These are phyloP conservation scores for Rostrohypoxylon terebratum DNA, from an alignment of 495 filamentous ascomycete species.

Conservation along the genomic window DNA sequence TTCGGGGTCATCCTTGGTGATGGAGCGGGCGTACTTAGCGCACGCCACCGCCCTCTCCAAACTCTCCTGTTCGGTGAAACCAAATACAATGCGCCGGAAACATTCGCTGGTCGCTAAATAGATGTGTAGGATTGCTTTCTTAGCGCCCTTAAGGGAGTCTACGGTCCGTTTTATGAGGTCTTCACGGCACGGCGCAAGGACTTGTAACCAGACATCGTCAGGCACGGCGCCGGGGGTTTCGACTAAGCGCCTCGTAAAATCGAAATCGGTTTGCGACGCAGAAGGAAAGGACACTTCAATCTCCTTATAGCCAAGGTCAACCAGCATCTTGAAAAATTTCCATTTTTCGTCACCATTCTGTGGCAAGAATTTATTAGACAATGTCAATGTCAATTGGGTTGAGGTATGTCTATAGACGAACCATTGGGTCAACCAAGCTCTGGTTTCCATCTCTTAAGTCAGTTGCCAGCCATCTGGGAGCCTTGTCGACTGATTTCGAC, in stretches of 20 bases:
- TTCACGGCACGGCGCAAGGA: constrained; percentile 91
- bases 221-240: constrained; percentile 88
- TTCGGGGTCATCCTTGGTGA: constrained; percentile 94
- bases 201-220: constrained; percentile 95
- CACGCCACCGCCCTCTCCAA: constrained; percentile 87
- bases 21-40: constrained; percentile 84
- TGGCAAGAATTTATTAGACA: constrained; percentile 41
- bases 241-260: constrained; percentile 90
- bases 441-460: constrained; percentile 92
- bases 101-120: constrained; percentile 96
- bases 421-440: constrained; percentile 89
- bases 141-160: constrained; percentile 86
- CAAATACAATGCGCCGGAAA: constrained; percentile 90
- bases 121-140: constrained; percentile 97
- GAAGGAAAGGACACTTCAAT: constrained; percentile 98
- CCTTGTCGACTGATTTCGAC: constrained; percentile 77
- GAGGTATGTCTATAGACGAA: constrained; percentile 49
- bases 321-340: constrained; percentile 93
- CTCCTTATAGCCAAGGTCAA: constrained; percentile 95
- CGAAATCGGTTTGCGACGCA: constrained; percentile 92
- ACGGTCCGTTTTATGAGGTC: constrained; percentile 93
- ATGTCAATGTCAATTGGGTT: constrained; percentile 29
- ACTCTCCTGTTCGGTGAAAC: constrained; percentile 83
- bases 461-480: constrained; percentile 87
- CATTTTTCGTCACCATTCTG: constrained; percentile 95